phyloP scores from a whole-genome alignment of 2,329 filamentous ascomycete species.

The Ceratocystis huliohia region DNA sequence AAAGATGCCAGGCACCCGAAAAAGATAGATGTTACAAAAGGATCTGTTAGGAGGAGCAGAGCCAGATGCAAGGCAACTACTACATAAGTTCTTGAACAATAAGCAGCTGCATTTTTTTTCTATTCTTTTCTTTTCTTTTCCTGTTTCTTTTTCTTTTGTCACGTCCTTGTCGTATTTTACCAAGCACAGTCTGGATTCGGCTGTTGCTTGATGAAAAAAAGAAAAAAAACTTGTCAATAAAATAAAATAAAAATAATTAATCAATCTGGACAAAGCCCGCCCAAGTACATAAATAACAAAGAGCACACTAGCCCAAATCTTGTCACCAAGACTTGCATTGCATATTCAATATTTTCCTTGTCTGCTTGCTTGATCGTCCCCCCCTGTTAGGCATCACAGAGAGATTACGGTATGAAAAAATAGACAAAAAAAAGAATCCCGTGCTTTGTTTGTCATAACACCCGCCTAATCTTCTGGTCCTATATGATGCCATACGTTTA shows the following conservation, averaged over 20 bases:
- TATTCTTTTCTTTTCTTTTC: not conserved
- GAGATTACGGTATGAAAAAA: not conserved
- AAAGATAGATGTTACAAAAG: conserved; percentile 6
- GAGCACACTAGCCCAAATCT: not conserved
- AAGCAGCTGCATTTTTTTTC: conserved; percentile 5
- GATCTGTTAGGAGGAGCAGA: conserved; percentile 1
- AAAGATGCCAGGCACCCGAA: not conserved
- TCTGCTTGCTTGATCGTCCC: not conserved
- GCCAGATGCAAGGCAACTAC: conserved; percentile 7
- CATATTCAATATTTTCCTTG: not conserved
- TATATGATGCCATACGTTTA: not conserved
- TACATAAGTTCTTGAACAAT: not conserved
- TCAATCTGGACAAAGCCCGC: not conserved
- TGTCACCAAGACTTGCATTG: not conserved
- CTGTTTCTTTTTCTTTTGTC: not conserved
- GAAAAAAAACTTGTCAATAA: not conserved
- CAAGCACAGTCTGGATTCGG: conserved; percentile 1
- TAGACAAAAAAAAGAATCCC: not conserved
- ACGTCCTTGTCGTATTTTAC: conserved; percentile 3
- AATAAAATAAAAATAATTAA: not conserved
- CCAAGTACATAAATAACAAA: not conserved
- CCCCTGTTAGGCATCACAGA: not conserved
- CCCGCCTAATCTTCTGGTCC: not conserved
- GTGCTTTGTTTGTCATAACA: not conserved
- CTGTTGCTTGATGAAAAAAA: not conserved